These are phyloP conservation scores for Puccinia polysora DNA, from an alignment of 1,284 basidiomycete genomes.

Conservation along the genomic window DNA sequence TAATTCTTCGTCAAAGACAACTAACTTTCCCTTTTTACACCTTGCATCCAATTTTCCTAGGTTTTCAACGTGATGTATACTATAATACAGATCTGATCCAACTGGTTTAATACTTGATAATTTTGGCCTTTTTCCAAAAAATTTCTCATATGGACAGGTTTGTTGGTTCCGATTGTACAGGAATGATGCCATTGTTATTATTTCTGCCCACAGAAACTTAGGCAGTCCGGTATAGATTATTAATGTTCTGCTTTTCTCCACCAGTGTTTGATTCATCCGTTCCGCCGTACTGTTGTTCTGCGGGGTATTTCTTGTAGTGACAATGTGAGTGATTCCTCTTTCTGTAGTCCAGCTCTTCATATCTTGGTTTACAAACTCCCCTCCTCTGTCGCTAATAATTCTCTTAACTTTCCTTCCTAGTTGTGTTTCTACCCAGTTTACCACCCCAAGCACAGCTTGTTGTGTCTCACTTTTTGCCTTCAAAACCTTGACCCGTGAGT, in stretches of 20 bases:
- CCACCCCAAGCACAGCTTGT: background rate
- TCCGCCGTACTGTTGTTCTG: slow-evolving; percentile 11
- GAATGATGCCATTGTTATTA: slow-evolving; percentile 1
- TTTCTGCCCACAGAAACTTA: slow-evolving; percentile 7
- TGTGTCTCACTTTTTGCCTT: background rate
- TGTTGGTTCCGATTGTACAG: background rate
- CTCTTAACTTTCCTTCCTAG: background rate
- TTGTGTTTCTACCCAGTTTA: background rate
- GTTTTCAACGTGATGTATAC: background rate
- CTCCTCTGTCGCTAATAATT: slow-evolving; percentile 10
- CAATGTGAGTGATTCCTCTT: slow-evolving; percentile 3
- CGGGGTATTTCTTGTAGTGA: slow-evolving; percentile 10
- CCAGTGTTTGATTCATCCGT: background rate
- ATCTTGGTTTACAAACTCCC: slow-evolving; percentile 7
- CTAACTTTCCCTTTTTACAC: slow-evolving; percentile 8
- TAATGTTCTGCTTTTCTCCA: background rate
- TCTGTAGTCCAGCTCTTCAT: background rate
- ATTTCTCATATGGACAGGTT: background rate
- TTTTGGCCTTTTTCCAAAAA: background rate
- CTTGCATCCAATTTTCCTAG: slow-evolving; percentile 4
- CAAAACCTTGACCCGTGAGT: background rate
- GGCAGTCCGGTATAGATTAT: background rate
- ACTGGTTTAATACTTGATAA: background rate
- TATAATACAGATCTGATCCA: background rate
- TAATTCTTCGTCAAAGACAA: too few relatives aligned